Percentiles rank a stretch among this genome's conserved stretches.
phyloP scores from a whole-genome alignment of 768 basidiomycete species.

The Kwoniella pini region DNA sequence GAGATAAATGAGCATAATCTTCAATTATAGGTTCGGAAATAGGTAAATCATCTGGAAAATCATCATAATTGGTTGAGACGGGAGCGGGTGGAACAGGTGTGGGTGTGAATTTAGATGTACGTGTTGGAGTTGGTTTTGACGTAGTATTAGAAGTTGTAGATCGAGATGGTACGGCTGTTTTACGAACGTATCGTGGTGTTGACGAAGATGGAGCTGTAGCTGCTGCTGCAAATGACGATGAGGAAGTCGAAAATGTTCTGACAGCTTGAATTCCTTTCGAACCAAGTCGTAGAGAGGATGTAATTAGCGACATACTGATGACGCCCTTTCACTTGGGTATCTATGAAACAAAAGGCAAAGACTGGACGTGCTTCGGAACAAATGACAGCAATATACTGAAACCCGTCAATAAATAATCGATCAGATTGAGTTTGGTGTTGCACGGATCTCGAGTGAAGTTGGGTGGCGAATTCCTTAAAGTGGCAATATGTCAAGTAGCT shows the following conservation, averaged over 20 bases:
- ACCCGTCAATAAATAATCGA: background rate
- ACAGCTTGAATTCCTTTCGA: slow-evolving; percentile 59
- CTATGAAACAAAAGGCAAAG: background rate
- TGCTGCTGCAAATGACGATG: slow-evolving; percentile 58
- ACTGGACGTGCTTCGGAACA: too few relatives aligned
- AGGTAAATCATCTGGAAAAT: slow-evolving; percentile 18
- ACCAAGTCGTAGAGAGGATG: background rate
- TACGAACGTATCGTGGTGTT: slow-evolving; percentile 56
- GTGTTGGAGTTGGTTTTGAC: slow-evolving; percentile 4
- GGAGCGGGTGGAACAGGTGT: background rate
- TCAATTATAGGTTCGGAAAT: slow-evolving; percentile 27
- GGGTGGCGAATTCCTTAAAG: slow-evolving; percentile 3
- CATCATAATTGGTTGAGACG: slow-evolving; percentile 6
- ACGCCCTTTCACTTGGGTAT: background rate
- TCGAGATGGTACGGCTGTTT: slow-evolving; percentile 7
- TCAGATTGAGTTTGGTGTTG: background rate
- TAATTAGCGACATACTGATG: background rate
- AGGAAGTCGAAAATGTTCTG: slow-evolving; percentile 67
- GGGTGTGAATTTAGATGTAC: background rate
- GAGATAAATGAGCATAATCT: slow-evolving; percentile 30
- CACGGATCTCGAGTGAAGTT: slow-evolving; percentile 60
- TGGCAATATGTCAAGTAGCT: background rate
- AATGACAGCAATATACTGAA: background rate
- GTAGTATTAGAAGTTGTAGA: background rate
- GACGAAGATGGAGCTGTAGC: slow-evolving; percentile 73